Percentiles rank a stretch among this genome's conserved stretches.
phyloP scores from a whole-genome alignment of 2,329 filamentous ascomycete species.

The Celoporthe dispersa region DNA sequence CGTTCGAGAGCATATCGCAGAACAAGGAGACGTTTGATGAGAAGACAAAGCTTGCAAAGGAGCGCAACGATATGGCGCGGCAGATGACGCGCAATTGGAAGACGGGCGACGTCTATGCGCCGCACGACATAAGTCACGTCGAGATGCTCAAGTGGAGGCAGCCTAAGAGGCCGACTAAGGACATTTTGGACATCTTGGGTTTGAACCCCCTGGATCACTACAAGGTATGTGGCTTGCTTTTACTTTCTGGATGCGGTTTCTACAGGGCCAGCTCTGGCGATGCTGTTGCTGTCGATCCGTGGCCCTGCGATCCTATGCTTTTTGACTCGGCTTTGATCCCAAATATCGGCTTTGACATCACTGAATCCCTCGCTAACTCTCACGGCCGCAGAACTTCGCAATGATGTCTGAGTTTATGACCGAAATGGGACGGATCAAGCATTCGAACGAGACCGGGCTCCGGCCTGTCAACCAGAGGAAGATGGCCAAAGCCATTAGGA shows the following conservation, averaged over 20 bases:
- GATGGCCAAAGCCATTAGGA: constrained; percentile 88
- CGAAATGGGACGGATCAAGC: constrained; percentile 81
- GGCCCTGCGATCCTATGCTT: neutral
- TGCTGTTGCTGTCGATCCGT: neutral
- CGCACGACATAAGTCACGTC: constrained; percentile 77
- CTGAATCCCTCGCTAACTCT: constrained; percentile 22
- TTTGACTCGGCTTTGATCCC: neutral
- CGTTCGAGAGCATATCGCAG: constrained; percentile 21
- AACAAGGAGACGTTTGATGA: constrained; percentile 43
- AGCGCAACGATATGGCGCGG: constrained; percentile 58
- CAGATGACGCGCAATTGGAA: constrained; percentile 75
- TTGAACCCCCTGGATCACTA: constrained; percentile 85
- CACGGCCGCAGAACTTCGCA: constrained; percentile 76
- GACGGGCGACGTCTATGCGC: constrained; percentile 84
- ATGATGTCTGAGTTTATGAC: constrained; percentile 90
- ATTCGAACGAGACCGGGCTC: constrained; percentile 75
- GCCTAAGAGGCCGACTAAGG: constrained; percentile 57
- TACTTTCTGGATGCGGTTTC: neutral
- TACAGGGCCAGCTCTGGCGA: neutral
- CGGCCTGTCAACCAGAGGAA: constrained; percentile 89
- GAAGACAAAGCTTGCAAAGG: constrained; percentile 44
- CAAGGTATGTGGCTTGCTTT: constrained; percentile 62
- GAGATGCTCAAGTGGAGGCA: constrained; percentile 84
- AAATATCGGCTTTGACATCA: neutral
- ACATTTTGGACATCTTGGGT: constrained; percentile 80